Base-by-base conservation (phyloP, 2,329 filamentous ascomycete genomes). In the Pezicula rhizophila region DNA sequence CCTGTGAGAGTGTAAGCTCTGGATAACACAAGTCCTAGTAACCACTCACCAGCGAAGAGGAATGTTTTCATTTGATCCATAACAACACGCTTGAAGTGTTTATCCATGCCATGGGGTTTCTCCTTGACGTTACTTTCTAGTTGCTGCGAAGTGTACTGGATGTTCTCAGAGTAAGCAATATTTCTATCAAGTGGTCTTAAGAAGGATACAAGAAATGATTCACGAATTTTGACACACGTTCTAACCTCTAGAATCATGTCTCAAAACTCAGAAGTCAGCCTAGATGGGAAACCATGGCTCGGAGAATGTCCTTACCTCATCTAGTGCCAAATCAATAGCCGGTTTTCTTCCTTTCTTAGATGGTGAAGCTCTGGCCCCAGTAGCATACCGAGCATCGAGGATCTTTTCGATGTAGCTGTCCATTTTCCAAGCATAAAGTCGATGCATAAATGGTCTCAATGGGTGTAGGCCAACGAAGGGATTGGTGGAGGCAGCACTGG, bases 21-120 rank as follows among this genome's bases (percentile, higher is more conserved):
- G 31, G 3, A 25, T 4, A 11, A 15, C 23, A 5, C 23, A 23
- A 23, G 23, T 5, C 23, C 6, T 23, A 23, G 23, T 7, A 1
- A 15, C 6, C 11, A 46, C 33, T 49, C 33, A 26, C 49, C 46
- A 37, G 49, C 49, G n/a, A 52, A 52, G n/a, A 49, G 40, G 26
- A 52, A 52, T 3, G 42, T 52, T 15, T 43, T 45, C 31, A 52
- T 33, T 33, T 52, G 37, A 14, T 46, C 42, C 20, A 52, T 14
- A 11, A 31, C 38, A 15, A 20, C 37, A 17, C 43, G 23, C 38
- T 46, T 41, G 23, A 47, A 35, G 18, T 17, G 35, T 39, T 39
- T 33, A 14, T 37, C 44, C n/a, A 46, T 28, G 8, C 23, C 20
- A 5, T 11, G 14, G 7, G n/a, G 18, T 11, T 40, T 8, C 18